A percentile compares a stretch with the other conserved stretches of the same genome.
Conservation (phyloP, 805 yeast genomes). For the Cyberlindnera lachancei region DNA sequence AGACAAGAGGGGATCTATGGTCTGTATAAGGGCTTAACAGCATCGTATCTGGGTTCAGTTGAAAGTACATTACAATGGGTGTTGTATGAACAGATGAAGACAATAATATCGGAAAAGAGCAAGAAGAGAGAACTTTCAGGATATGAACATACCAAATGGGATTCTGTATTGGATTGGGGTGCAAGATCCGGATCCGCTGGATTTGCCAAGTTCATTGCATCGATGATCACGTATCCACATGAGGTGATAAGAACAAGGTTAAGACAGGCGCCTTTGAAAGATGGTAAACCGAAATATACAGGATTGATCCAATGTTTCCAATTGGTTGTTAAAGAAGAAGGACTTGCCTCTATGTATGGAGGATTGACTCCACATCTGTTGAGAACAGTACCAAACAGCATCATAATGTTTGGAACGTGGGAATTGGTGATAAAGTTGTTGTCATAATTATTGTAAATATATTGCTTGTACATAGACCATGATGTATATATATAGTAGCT, state of each 20-base stretch:
- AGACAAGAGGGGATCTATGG: slow-evolving; percentile 74
- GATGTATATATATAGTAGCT: background rate
- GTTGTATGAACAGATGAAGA: slow-evolving; percentile 89
- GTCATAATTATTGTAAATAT: slow-evolving; percentile 24
- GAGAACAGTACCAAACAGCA: slow-evolving; percentile 95
- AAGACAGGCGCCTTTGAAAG: slow-evolving; percentile 84
- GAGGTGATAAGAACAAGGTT: slow-evolving; percentile 94
- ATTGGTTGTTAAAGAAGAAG: slow-evolving; percentile 85
- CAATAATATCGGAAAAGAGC: slow-evolving; percentile 48
- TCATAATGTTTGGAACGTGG: slow-evolving; percentile 99
- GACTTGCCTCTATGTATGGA: slow-evolving; percentile 88
- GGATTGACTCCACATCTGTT: slow-evolving; percentile 95
- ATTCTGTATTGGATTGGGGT: slow-evolving; percentile 77
- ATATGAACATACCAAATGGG: slow-evolving; percentile 36
- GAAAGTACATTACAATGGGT: slow-evolving; percentile 97
- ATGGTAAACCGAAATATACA: slow-evolving; percentile 79
- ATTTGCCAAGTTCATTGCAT: slow-evolving; percentile 88
- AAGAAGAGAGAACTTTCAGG: slow-evolving; percentile 29
- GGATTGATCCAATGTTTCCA: slow-evolving; percentile 85
- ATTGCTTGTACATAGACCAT: slow-evolving; percentile 2
- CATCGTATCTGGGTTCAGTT: slow-evolving; percentile 87
- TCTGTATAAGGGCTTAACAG: slow-evolving; percentile 84
- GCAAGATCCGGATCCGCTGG: slow-evolving; percentile 98
- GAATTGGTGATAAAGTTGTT: slow-evolving; percentile 66
- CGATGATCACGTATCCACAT: slow-evolving; percentile 91